phyloP scores from a whole-genome alignment of 148 eudicot species.

The Gaultheria prostrata region DNA sequence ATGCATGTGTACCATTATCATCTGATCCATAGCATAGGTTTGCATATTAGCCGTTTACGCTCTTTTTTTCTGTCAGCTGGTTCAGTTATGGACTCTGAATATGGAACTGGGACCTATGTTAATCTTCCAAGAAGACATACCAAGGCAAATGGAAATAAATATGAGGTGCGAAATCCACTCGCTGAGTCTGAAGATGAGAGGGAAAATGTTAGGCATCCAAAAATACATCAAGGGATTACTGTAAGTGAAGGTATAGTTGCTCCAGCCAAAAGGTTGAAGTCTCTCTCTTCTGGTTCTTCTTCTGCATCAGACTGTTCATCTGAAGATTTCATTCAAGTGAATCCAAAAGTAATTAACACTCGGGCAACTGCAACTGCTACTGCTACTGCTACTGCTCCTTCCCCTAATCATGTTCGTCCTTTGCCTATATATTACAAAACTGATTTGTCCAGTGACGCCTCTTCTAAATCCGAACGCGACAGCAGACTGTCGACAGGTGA shows the following conservation, averaged over 20 bases:
- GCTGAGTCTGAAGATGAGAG: neutral
- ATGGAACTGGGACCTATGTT: neutral
- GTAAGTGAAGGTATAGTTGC: neutral
- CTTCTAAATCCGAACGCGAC: neutral
- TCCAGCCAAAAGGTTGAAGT: conserved; percentile 8
- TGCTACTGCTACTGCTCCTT: neutral
- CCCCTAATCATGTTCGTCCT: neutral
- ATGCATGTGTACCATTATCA: neutral
- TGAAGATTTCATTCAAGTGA: conserved; percentile 11
- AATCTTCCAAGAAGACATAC: neutral
- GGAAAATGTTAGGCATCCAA: neutral
- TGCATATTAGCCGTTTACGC: neutral
- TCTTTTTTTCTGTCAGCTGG: neutral
- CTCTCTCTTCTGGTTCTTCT: neutral
- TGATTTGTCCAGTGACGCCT: conserved; percentile 2
- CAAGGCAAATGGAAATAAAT: conserved; percentile 8
- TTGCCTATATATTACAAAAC: neutral
- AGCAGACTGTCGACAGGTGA: neutral
- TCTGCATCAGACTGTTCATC: neutral
- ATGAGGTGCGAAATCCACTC: neutral
- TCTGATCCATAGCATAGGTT: neutral
- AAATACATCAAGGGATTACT: neutral
- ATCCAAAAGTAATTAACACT: neutral
- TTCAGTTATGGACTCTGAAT: conserved; percentile 6
- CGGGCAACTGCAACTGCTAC: neutral